Evolutionary conservation across 2,329 filamentous ascomycete genomes (phyloP).

Genomic region (Fusarium pseudocircinatum): DNA sequence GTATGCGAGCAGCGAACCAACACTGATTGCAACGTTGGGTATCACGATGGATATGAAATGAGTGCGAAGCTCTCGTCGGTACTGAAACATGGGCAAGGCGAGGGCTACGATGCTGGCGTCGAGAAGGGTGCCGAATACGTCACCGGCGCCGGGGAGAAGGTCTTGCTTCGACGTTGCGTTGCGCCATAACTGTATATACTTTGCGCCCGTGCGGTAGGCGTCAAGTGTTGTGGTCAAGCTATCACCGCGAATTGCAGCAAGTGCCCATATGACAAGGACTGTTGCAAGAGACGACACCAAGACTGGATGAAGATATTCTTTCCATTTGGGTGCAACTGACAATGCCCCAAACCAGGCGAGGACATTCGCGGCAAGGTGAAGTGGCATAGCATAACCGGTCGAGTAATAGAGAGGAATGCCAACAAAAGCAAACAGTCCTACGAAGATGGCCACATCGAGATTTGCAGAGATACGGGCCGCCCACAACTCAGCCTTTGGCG

Average conservation of each 20-base stretch:
- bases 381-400: slow-evolving; percentile 61
- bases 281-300: slow-evolving; percentile 64
- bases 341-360: slow-evolving; percentile 63
- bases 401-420: slow-evolving; percentile 66
- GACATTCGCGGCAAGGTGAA: slow-evolving; percentile 58
- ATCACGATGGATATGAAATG: slow-evolving; percentile 65
- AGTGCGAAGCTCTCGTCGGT: slow-evolving; percentile 63
- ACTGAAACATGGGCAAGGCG: slow-evolving; percentile 69
- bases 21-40: slow-evolving; percentile 61
- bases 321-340: slow-evolving; percentile 58
- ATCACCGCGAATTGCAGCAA: slow-evolving; percentile 58
- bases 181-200: slow-evolving; percentile 63
- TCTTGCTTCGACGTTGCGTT: slow-evolving; percentile 37
- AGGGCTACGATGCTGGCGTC: slow-evolving; percentile 68
- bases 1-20: slow-evolving; percentile 66
- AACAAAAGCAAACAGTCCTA: slow-evolving; percentile 57
- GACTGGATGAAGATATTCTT: slow-evolving; percentile 66
- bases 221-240: slow-evolving; percentile 53
- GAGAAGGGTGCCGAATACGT: slow-evolving; percentile 63
- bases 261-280: slow-evolving; percentile 62
- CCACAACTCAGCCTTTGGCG: slow-evolving; percentile 60
- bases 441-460: slow-evolving; percentile 58
- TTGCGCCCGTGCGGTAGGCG: slow-evolving; percentile 62
- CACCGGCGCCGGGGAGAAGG: slow-evolving; percentile 62
- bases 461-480: slow-evolving; percentile 57